Evolutionary conservation across 2,329 filamentous ascomycete species (phyloP), one percentile per base, ranked within the genome.

Genomic region (Fusarium sp.): DNA sequence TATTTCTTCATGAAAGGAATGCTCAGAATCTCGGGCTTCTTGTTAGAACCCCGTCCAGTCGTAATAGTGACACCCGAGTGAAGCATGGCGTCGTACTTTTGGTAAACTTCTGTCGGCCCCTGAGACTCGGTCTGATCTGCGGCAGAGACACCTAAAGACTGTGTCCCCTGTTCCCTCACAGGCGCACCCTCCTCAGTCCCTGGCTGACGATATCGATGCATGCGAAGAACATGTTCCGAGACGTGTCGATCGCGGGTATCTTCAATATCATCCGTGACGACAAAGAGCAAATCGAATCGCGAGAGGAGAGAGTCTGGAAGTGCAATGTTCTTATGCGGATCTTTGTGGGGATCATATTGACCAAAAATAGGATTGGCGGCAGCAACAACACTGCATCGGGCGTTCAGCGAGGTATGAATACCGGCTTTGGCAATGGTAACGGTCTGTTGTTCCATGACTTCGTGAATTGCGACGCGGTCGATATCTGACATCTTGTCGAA

Each of bases 401-500:
- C 95, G 73, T 99, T 99, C 58, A 99, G 83, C 3, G 93, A 97
- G 0, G 95, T 99, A 78, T 99, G 95, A 57, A 99, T 99, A 65
- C 95, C 95, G 2, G 95, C 95, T 80, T 99, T 99, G 48, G 95
- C 95, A 72, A 99, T 99, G 12, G 95, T 99, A 59, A 99, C 95
- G 0, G 95, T 99, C 79, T 99, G 95, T 80, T 99, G 95, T 79
- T 99, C 95, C 95, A 99, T 99, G 67, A 99, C 95, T 91, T 99
- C 95, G 85, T 99, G 95, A 70, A 99, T 99, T 42, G 95, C 95
- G 5, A 99, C 95, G 74, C 95, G 88, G 77, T 99, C 95, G 55
- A 98, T 90, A 74, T 99, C 95, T 54, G 93, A 97, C 95, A 99
- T 99, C 78, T 99, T 99, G 81, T 99, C 95, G 69, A 99, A 99